Evolutionary conservation across 2,329 filamentous ascomycete genomes (phyloP), one percentile per base, ranked within the genome.

Genomic region (Fusarium mangiferae): DNA sequence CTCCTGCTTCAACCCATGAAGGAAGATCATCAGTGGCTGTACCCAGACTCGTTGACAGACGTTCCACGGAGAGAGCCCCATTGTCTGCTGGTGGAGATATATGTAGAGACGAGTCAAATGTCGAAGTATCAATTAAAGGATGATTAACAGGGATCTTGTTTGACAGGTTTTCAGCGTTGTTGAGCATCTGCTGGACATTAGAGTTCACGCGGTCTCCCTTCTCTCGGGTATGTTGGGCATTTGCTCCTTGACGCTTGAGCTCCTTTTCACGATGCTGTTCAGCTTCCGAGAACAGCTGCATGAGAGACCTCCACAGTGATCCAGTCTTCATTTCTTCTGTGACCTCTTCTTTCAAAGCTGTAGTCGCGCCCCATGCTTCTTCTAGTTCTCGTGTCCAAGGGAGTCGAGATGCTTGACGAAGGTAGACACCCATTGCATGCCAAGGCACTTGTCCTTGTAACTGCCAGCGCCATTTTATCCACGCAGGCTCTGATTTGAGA

Each of bases 381-480:
- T 80, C 79, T 2, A 78, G 70, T 26, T 62, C 62, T 17, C 64
- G 41, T 3, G 71, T 73, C 79, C 79, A 80, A 11, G 66, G 66
- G 12, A 60, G 58, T 13, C 44, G 70, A 11, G 64, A 69, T 7
- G 76, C 72, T 20, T 78, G 75, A 20, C 68, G 63, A 28, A 80
- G 71, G 14, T 79, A 74, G 7, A 75, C 44, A 7, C 72, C 65
- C 49, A 80, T 75, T 6, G 79, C 77, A 39, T 74, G 72, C 78
- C 78, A 80, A 4, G 76, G 79, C 20, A 79, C 68, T 33, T 75
- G 69, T 12, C 79, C 79, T 7, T 74, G 72, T 14, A 81, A 56
- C 54, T 81, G 79, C 79, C 79, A 81, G 12, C 75, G 77, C 79
- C 79, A 80, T 35, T 66, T 73, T 1, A 30, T 12, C 79, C 79